Conservation (phyloP, 176 grass and related monocot genomes). For the Avena eriantha region DNA sequence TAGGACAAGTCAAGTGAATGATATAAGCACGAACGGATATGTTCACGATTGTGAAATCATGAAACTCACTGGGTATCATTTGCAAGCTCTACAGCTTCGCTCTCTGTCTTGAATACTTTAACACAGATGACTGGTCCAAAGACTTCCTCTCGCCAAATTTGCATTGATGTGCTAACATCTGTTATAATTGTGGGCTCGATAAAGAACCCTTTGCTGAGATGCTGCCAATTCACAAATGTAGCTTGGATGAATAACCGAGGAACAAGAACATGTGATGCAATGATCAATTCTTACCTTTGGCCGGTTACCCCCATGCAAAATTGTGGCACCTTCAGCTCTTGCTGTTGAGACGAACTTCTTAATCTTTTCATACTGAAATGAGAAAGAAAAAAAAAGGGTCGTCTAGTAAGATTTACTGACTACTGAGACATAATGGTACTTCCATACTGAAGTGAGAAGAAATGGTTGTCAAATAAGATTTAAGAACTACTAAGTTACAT, state of each 20-base stretch:
- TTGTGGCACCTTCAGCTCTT: slow-evolving; percentile 80
- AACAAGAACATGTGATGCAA: slow-evolving; percentile 9
- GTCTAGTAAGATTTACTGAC: not conserved
- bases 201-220: slow-evolving; percentile 86
- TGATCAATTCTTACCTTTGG: slow-evolving; percentile 63
- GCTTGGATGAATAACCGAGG: slow-evolving; percentile 34
- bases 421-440: not conserved
- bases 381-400: not conserved
- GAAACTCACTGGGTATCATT: slow-evolving; percentile 91
- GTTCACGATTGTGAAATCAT: slow-evolving; percentile 1
- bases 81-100: slow-evolving; percentile 89
- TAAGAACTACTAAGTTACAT: not conserved
- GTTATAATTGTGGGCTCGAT: slow-evolving; percentile 93
- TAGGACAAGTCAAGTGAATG: not conserved
- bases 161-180: slow-evolving; percentile 79
- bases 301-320: slow-evolving; percentile 75
- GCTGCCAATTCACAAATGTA: slow-evolving; percentile 52
- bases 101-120: slow-evolving; percentile 84
- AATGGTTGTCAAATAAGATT: not conserved
- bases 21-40: not conserved
- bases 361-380: slow-evolving; percentile 84
- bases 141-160: slow-evolving; percentile 98
- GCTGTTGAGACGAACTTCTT: slow-evolving; percentile 80
- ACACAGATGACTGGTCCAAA: slow-evolving; percentile 95
- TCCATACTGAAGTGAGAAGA: not conserved